Conservation (phyloP, 2,329 filamentous ascomycete genomes). For the Colletotrichum higginsianum region DNA sequence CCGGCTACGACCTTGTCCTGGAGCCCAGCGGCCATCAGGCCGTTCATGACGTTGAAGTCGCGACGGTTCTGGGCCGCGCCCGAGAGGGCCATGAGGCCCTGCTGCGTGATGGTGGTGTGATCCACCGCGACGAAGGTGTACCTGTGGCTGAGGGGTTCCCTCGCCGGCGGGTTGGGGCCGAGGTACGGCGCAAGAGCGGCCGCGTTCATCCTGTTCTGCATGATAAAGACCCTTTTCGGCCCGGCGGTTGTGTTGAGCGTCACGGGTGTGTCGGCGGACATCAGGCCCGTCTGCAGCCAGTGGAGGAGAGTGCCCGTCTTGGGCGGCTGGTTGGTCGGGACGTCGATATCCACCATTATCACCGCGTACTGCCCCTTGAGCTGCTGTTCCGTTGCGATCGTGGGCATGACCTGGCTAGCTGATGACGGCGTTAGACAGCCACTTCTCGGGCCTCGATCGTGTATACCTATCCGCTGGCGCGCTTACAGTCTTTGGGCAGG, state of each 20-base stretch:
- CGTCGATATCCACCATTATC: slow-evolving; percentile 62
- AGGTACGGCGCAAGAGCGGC: slow-evolving; percentile 50
- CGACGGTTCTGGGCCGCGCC: slow-evolving; percentile 49
- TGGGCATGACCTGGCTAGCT: slow-evolving; percentile 38
- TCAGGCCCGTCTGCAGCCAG: slow-evolving; percentile 61
- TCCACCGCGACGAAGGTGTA: slow-evolving; percentile 59
- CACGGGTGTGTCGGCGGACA: slow-evolving; percentile 46
- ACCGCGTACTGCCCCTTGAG: slow-evolving; percentile 53
- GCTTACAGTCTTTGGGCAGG: slow-evolving; percentile 55
- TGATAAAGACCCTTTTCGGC: slow-evolving; percentile 48
- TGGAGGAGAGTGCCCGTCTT: slow-evolving; percentile 60
- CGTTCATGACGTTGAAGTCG: slow-evolving; percentile 52
- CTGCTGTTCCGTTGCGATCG: slow-evolving; percentile 42
- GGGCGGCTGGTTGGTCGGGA: slow-evolving; percentile 56
- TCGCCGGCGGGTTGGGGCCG: slow-evolving; percentile 56
- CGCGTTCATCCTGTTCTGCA: slow-evolving; percentile 48
- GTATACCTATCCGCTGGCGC: too few relatives aligned
- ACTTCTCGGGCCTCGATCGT: background rate
- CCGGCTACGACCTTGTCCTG: slow-evolving; percentile 52
- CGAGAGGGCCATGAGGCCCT: slow-evolving; percentile 47
- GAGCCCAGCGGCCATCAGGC: slow-evolving; percentile 52
- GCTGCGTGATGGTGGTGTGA: slow-evolving; percentile 49
- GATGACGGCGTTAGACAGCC: background rate
- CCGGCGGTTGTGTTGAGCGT: slow-evolving; percentile 49
- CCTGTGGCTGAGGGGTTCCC: slow-evolving; percentile 55